phyloP scores from a whole-genome alignment of 371 early-diverging fungal genomes.

The Rhizopus stolonifer region DNA sequence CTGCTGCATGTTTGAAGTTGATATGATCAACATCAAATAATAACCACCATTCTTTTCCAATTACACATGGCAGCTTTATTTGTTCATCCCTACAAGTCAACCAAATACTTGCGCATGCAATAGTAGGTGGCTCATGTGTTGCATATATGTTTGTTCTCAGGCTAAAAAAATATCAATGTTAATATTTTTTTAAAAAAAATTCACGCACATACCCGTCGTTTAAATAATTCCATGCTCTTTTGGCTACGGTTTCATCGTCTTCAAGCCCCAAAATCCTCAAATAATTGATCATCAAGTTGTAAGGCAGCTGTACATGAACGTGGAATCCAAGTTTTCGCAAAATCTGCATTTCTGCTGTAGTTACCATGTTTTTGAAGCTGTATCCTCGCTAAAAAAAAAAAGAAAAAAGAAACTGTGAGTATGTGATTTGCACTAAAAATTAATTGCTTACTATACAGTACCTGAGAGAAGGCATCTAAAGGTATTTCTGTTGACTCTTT shows the following conservation, averaged over 20 bases:
- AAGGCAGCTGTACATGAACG: slow-evolving; percentile 93
- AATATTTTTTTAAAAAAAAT: too few species aligned
- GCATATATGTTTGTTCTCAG: slow-evolving; percentile 79
- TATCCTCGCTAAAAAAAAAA: slow-evolving; percentile 56
- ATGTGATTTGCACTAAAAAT: too few species aligned
- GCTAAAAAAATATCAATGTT: slow-evolving; percentile 39
- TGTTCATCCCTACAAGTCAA: slow-evolving; percentile 71
- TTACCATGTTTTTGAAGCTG: slow-evolving; percentile 73
- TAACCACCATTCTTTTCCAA: slow-evolving; percentile 77
- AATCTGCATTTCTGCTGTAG: slow-evolving; percentile 85
- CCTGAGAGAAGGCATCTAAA: slow-evolving; percentile 62
- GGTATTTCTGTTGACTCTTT: slow-evolving; percentile 49
- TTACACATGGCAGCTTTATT: slow-evolving; percentile 70
- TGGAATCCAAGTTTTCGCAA: slow-evolving; percentile 88
- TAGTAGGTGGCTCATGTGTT: slow-evolving; percentile 81
- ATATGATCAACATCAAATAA: slow-evolving; percentile 78
- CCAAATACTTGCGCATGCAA: slow-evolving; percentile 90
- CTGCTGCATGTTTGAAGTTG: slow-evolving; percentile 65
- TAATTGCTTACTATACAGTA: slow-evolving; percentile 10
- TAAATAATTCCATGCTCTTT: slow-evolving; percentile 84
- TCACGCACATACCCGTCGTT: slow-evolving; percentile 71
- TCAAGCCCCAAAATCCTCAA: slow-evolving; percentile 78
- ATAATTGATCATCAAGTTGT: slow-evolving; percentile 92
- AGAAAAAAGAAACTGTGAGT: neutral
- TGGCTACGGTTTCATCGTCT: slow-evolving; percentile 69